A percentile compares a stretch with the other conserved stretches of the same genome.
These are phyloP conservation scores for Begonia peltatifolia DNA, from an alignment of 306 rosid species.

Conservation along the genomic window DNA sequence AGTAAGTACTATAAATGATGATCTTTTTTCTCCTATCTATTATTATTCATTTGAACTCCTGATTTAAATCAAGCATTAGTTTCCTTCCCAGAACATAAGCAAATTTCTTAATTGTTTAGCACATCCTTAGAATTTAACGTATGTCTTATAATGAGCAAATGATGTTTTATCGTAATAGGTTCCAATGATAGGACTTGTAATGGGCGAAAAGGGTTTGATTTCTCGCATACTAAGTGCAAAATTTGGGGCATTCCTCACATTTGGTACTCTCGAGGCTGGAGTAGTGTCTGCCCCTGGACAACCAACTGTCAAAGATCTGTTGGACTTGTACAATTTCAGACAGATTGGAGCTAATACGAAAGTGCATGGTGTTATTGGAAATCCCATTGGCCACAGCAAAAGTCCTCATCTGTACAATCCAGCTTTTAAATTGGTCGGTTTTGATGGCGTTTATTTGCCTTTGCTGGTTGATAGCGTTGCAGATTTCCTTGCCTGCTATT, in stretches of 20 bases:
- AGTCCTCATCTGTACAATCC: constrained; percentile 53
- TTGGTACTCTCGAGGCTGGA: constrained; percentile 41
- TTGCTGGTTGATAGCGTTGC: constrained; percentile 43
- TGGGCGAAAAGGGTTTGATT: constrained; percentile 60
- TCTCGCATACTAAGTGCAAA: constrained; percentile 46
- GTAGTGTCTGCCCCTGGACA: constrained; percentile 46
- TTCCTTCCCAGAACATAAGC: too few species aligned
- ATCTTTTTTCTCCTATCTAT: too few species aligned
- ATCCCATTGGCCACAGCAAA: constrained; percentile 48
- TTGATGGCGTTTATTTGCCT: constrained; percentile 58
- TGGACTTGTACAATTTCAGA: constrained; percentile 58
- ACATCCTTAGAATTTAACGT: too few species aligned
- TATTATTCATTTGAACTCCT: too few species aligned
- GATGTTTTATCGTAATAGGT: constrained; percentile 16
- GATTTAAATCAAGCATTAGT: too few species aligned
- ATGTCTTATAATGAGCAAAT: too few species aligned
- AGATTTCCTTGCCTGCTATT: constrained; percentile 31
- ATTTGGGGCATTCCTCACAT: constrained; percentile 53
- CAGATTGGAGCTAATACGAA: constrained; percentile 40
- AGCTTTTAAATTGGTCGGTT: constrained; percentile 39
- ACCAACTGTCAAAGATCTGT: constrained; percentile 36
- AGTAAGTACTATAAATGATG: not conserved
- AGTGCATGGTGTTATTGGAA: constrained; percentile 63
- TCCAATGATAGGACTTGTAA: constrained; percentile 52
- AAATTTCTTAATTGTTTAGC: too few species aligned